Evolutionary conservation across 208 protist genomes (phyloP), one percentile per base, ranked within the genome.

Genomic region (Porcisia hertigi): DNA sequence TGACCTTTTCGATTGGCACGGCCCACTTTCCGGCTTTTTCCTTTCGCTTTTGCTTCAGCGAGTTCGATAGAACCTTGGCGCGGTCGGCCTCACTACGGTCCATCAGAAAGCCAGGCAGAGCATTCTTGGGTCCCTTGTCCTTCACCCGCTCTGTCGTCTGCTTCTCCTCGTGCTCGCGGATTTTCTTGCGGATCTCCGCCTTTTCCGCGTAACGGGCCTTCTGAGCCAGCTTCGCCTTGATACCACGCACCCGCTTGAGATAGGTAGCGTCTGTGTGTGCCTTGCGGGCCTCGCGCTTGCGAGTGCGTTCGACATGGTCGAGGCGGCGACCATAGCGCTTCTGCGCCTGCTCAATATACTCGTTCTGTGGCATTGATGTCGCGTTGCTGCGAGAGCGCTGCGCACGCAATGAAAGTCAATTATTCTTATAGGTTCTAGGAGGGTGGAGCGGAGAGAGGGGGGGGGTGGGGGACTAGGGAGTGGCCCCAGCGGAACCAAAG

Each of bases 41-140:
- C 94, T 99, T 99, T 49, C 99, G 92, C 90, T 99, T 99, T 86
- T 99, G 99, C 88, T 99, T 99, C 20, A 99, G 86, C 39, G 98
- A 99, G 90, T 99, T 99, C 63, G 97, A 99, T 20, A 99, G 91
- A 36, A 99, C 97, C 90, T 99, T 99, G 39, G 98, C 98, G 36
- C 98, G 94, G 76, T 98, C 96, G 11, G 98, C 96, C 75, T 98
- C 94, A 77, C 98, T 97, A 73, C 98, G 88, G 85, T 99, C 99
- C 89, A 99, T 95, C 54, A 99, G 91, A 88, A 99, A 99, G 11
- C 98, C 94, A n/a, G 99, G 99, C 69, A 99, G 89, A n/a, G 99
- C 99, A 79, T 98, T 97, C 89, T 96, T 95, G 36, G 93, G 95
- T 4, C 91, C 93, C 57, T 97, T 94, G 75, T 97, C 94, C 77